Percentiles rank a stretch among this genome's conserved stretches.
These are phyloP conservation scores for Auricularia heimuer DNA, from an alignment of 768 basidiomycete genomes.

Conservation along the genomic window DNA sequence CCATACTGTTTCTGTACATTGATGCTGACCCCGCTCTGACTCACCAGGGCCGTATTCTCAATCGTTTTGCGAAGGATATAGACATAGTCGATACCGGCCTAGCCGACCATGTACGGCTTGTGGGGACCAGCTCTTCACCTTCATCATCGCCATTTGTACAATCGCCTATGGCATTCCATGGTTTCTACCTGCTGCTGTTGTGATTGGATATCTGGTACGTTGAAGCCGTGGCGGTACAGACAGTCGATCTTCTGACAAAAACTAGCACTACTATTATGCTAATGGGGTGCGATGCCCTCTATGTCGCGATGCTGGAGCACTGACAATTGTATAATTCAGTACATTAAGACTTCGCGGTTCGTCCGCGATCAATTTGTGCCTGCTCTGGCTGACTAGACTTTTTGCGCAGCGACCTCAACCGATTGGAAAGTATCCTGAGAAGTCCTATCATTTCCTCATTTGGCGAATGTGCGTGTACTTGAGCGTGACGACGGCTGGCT, in stretches of 20 bases:
- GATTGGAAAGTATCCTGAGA: conserved; percentile 25
- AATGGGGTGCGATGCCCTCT: too few species aligned
- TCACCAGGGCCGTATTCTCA: conserved; percentile 52
- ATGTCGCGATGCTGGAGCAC: too few species aligned
- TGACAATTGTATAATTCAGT: background rate
- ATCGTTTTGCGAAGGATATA: conserved; percentile 54
- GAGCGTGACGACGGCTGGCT: conserved; percentile 8
- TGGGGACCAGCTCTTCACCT: conserved; percentile 16
- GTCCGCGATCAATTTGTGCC: background rate
- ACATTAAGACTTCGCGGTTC: background rate
- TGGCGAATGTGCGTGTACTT: conserved; percentile 2
- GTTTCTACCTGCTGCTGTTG: conserved; percentile 6
- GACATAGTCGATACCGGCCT: conserved; percentile 18
- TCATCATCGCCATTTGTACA: conserved; percentile 6
- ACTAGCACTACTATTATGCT: background rate
- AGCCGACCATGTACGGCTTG: conserved; percentile 18
- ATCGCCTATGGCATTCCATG: conserved; percentile 12
- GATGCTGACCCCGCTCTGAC: background rate
- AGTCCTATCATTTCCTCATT: conserved; percentile 12
- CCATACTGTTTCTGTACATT: background rate
- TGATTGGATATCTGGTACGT: conserved; percentile 5
- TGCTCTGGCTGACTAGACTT: conserved; percentile 7
- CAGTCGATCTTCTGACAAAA: background rate
- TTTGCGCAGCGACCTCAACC: conserved; percentile 21
- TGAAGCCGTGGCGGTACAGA: too few species aligned